These are phyloP conservation scores for Kondoa subrosea DNA, from an alignment of 768 basidiomycete genomes.

Conservation along the genomic window DNA sequence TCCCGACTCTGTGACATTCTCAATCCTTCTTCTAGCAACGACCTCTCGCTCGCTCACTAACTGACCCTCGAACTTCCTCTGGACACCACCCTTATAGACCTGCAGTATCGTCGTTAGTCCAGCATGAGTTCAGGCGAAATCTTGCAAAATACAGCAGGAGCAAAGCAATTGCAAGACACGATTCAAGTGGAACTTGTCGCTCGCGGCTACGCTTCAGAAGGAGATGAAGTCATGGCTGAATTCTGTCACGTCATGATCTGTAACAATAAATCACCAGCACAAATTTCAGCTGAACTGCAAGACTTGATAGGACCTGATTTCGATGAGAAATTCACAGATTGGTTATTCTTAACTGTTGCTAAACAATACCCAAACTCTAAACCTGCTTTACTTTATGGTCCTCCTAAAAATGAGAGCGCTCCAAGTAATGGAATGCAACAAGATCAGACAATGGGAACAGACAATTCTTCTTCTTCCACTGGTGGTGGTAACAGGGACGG, in stretches of 20 bases:
- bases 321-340: conserved; percentile 69
- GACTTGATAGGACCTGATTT: conserved; percentile 73
- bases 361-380: conserved; percentile 8
- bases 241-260: conserved; percentile 91
- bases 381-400: background rate
- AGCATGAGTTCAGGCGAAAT: background rate
- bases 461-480: background rate
- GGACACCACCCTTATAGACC: too few relatives aligned
- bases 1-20: too few relatives aligned
- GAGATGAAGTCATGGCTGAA: conserved; percentile 37
- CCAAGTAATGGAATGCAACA: background rate
- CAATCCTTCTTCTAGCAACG: too few relatives aligned
- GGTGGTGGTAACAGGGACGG: too few relatives aligned
- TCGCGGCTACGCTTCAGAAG: conserved; percentile 25
- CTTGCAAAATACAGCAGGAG: background rate
- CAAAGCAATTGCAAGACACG: conserved; percentile 16
- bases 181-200: conserved; percentile 26
- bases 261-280: conserved; percentile 66
- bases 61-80: too few relatives aligned
- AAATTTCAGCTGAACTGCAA: conserved; percentile 74
- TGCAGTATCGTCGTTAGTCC: too few relatives aligned
- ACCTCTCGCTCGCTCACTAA: too few relatives aligned
- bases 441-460: background rate
- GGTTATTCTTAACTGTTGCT: conserved; percentile 51
- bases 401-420: background rate